Evolutionary conservation across 179 eudicot genomes (phyloP), one percentile per base, ranked within the genome.

Genomic region (Carnegiea gigantea): DNA sequence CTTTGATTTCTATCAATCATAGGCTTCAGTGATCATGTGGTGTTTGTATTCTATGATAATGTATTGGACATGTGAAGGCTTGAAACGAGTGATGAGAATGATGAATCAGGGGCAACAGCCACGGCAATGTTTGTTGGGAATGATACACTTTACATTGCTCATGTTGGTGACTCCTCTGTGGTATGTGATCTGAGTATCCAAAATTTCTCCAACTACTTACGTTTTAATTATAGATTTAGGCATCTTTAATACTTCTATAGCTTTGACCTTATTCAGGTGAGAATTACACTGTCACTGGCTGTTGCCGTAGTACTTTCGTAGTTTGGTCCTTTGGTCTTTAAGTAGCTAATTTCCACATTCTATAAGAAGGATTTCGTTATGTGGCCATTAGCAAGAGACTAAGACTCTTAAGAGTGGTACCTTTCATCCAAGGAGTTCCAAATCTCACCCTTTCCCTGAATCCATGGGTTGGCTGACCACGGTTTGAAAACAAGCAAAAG

Each of bases 91-190:
- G 89, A 81, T 75, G 86, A 87, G 79, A 90, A 84, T 71, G 92
- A 85, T 43, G 96, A 96, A 83, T 96, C 99, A 81, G 99, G 99
- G 73, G 88, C 98, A 15, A 96, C 99, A 44, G 99, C 98, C 77
- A 94, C 99, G 18, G 91, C 86, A 71, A 77, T 92, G 85, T 87
- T 96, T 75, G 70, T 93, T 64, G 82, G 91, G 76, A 89, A 87
- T 30, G 92, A 94, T 79, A 83, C 77, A 80, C 83, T 94, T 40
- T 80, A 91, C 81, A 83, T 94, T 81, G 92, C 99, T 44, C 99
- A 96, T 84, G 88, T 94, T 88, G 99, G 99, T 62, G 99, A 96
- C 87, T 96, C 99, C 40, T 88, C 87, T 73, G 86, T 91, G 94
- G 99, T 96, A 94, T 67, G 86, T 48, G 5, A 30, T 78, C 59